phyloP scores from a whole-genome alignment of 169 alveolate species.

The Plasmodium yoelii region DNA sequence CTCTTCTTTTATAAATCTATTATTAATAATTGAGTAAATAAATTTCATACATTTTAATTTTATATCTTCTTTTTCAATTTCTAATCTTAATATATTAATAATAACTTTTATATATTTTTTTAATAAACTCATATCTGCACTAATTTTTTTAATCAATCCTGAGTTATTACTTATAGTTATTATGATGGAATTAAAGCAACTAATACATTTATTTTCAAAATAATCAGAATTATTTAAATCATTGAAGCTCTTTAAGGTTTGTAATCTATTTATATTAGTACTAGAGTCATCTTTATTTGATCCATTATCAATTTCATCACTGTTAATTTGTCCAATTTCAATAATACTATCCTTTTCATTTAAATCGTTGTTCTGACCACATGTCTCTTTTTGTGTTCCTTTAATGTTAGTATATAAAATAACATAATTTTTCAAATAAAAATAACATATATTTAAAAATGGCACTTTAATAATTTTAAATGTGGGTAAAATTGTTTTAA shows the following conservation, averaged over 20 bases:
- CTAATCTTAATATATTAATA: slow-evolving; percentile 56
- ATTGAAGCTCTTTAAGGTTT: slow-evolving; percentile 13
- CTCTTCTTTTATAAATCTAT: slow-evolving; percentile 50
- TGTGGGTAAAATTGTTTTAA: slow-evolving; percentile 57
- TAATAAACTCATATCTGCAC: slow-evolving; percentile 30
- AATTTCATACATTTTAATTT: slow-evolving; percentile 69
- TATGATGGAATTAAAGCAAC: slow-evolving; percentile 53
- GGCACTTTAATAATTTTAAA: slow-evolving; percentile 61
- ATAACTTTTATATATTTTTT: slow-evolving; percentile 62
- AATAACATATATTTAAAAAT: slow-evolving; percentile 43
- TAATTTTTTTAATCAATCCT: slow-evolving; percentile 59
- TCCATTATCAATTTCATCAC: neutral
- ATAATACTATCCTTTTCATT: neutral
- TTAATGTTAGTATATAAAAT: slow-evolving; percentile 13
- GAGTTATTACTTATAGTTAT: slow-evolving; percentile 38
- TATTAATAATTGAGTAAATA: slow-evolving; percentile 56
- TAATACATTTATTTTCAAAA: slow-evolving; percentile 68
- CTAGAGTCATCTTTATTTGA: neutral
- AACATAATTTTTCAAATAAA: slow-evolving; percentile 49
- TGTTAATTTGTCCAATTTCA: neutral
- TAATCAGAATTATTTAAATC: slow-evolving; percentile 44
- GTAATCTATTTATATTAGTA: neutral
- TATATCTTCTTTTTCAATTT: slow-evolving; percentile 69
- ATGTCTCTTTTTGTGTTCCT: neutral
- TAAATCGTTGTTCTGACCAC: neutral